Evolutionary conservation across 139 green algal species (phyloP), one percentile per base, ranked within the genome.

Genomic region (Deuterostichococcus epilithicus): DNA sequence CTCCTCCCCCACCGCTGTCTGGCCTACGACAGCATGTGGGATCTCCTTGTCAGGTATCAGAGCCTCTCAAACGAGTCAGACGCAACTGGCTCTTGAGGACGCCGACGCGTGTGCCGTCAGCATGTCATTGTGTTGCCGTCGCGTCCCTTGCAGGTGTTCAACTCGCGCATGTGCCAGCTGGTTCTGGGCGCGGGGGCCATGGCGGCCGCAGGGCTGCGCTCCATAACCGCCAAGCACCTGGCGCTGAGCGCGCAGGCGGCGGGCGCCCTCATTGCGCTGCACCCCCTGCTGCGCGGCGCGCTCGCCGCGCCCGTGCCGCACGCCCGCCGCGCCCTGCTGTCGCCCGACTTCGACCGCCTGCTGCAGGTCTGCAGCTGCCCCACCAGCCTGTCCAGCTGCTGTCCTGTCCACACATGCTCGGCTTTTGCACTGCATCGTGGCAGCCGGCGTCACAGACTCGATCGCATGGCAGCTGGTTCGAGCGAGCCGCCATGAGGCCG

Each of bases 211-310:
- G 93, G 94, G 30, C 89, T 97, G 39, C 91, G 91, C 77, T 94
- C 86, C 77, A 98, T 98, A 84, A 94, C 92, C 10, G 94, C 94
- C 58, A 97, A 97, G 87, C 94, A 98, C 83, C 82, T 97, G 34
- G 92, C 92, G 0, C 67, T 95, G 26, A 83, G 84, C 67, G 89
- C 84, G 73, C 89, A 94, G 75, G 83, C 73, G 36, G 75, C 93
- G 34, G 74, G 52, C 52, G 81, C 87, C 33, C 59, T 90, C 33
- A 77, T 86, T 26, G 79, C 81, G 6, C 80, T 93, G 60, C 86
- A 89, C 47, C 80, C 81, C 3, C 45, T 72, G 60, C 86, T 96
- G 75, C 79, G 70, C 28, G 70, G 76, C 2, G 70, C 44, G 30
- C 80, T 94, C 59, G 80, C 91, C 15, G 82, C 83, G 25, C 68